phyloP scores from a whole-genome alignment of 495 filamentous ascomycete species.

The Penicillium steckii region DNA sequence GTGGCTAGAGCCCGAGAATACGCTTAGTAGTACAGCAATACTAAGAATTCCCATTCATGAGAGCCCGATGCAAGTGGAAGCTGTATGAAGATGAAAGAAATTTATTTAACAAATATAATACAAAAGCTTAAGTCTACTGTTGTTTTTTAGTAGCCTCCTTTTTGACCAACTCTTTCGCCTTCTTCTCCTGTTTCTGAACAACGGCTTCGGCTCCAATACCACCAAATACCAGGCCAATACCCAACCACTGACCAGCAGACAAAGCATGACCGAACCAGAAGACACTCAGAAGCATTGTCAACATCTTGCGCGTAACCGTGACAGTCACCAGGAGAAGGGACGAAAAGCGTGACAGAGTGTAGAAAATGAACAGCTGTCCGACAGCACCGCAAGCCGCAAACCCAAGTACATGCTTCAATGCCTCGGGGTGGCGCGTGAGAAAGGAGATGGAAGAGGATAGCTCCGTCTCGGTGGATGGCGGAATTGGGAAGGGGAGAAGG shows the following conservation, averaged over 20 bases:
- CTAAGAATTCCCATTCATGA: too few relatives aligned
- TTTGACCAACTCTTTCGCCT: slow-evolving; percentile 73
- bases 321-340: slow-evolving; percentile 92
- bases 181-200: slow-evolving; percentile 80
- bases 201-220: slow-evolving; percentile 88
- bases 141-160: slow-evolving; percentile 45
- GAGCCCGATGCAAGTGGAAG: too few relatives aligned
- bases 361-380: slow-evolving; percentile 97
- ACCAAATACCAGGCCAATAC: slow-evolving; percentile 89
- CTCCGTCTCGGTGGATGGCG: slow-evolving; percentile 60
- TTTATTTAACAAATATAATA: slow-evolving; percentile 2
- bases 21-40: too few relatives aligned
- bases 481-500: slow-evolving; percentile 61
- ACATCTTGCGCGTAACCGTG: slow-evolving; percentile 97
- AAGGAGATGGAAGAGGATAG: slow-evolving; percentile 77
- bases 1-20: too few relatives aligned
- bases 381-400: slow-evolving; percentile 93
- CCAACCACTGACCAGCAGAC: slow-evolving; percentile 83
- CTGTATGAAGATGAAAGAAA: background rate
- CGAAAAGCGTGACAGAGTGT: slow-evolving; percentile 88
- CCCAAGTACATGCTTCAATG: slow-evolving; percentile 79
- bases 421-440: slow-evolving; percentile 70
- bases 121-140: slow-evolving; percentile 17
- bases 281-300: slow-evolving; percentile 96
- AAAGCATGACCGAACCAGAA: slow-evolving; percentile 90